These are phyloP conservation scores for Spergularia bocconei DNA, from an alignment of 148 eudicot species.

Conservation along the genomic window DNA sequence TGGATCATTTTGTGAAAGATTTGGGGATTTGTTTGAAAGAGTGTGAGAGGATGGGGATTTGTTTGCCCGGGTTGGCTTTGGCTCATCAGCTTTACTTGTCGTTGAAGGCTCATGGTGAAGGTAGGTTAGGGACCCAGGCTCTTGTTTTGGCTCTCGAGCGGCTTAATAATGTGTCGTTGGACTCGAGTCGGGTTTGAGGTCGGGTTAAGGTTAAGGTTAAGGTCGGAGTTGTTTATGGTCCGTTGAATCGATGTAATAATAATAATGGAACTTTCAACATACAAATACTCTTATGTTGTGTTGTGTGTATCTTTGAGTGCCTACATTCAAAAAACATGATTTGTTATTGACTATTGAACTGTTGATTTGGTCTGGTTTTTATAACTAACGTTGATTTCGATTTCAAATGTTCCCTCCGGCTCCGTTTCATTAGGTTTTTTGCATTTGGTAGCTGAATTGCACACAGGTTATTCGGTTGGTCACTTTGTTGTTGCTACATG, in stretches of 20 bases:
- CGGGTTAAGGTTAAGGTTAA: background rate
- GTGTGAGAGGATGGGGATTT: conserved; percentile 84
- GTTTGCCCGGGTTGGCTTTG: conserved; percentile 82
- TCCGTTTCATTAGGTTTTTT: no score
- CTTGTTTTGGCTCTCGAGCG: conserved; percentile 76
- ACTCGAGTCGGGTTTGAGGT: conserved; percentile 13
- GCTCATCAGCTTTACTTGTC: conserved; percentile 89
- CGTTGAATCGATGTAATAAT: background rate
- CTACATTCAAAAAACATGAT: no score
- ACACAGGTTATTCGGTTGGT: no score
- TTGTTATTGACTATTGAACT: no score
- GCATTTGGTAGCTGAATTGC: no score
- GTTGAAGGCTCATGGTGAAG: conserved; percentile 89
- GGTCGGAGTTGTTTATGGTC: background rate
- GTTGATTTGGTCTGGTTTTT: no score
- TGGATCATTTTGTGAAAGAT: conserved; percentile 92
- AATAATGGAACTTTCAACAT: background rate
- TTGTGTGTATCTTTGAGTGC: background rate
- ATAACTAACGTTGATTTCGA: no score
- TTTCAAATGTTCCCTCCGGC: no score
- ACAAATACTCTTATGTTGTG: background rate
- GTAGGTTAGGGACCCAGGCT: conserved; percentile 89
- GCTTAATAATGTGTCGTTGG: conserved; percentile 71
- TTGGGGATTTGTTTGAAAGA: conserved; percentile 92
- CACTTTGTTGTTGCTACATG: no score